Evolutionary conservation across 177 flowering plant genomes (phyloP).

Genomic region (Vitis hybrid): DNA sequence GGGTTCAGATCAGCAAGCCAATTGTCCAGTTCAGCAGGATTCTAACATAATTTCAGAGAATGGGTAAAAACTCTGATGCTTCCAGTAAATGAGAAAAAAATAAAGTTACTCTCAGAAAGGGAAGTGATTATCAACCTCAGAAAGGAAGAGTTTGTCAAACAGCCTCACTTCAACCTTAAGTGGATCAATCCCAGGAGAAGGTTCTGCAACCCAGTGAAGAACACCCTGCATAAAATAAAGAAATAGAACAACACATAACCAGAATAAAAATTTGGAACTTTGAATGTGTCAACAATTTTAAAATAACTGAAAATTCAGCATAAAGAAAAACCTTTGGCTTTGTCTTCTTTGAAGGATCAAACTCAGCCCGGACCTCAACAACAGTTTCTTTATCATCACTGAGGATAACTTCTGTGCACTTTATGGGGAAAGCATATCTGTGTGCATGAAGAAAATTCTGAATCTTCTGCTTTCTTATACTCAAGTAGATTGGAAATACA

Average conservation of each 20-base stretch:
- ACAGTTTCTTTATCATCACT: slow-evolving; percentile 74
- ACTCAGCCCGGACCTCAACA: slow-evolving; percentile 80
- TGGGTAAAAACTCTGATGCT: background rate
- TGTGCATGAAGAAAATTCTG: slow-evolving; percentile 6
- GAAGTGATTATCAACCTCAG: slow-evolving; percentile 59
- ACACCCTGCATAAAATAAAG: slow-evolving; percentile 61
- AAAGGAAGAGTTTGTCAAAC: slow-evolving; percentile 79
- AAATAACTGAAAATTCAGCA: background rate
- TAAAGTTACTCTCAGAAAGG: background rate
- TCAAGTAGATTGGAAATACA: background rate
- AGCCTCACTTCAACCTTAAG: slow-evolving; percentile 87
- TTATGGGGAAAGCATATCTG: slow-evolving; percentile 95
- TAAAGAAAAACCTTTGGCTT: slow-evolving; percentile 80
- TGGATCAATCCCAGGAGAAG: slow-evolving; percentile 75
- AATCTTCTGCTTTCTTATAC: background rate
- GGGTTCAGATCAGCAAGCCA: slow-evolving; percentile 89
- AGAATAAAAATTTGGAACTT: background rate
- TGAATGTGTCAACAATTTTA: background rate
- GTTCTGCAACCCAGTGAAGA: slow-evolving; percentile 95
- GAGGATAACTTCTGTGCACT: slow-evolving; percentile 78
- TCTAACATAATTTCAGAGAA: slow-evolving; percentile 37
- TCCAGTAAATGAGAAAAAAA: background rate
- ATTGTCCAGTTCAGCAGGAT: slow-evolving; percentile 86
- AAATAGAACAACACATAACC: background rate
- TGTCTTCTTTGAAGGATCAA: slow-evolving; percentile 75